Conservation (phyloP, 225 moss, liverwort and hornwort species). For the Pleurozium schreberi region DNA sequence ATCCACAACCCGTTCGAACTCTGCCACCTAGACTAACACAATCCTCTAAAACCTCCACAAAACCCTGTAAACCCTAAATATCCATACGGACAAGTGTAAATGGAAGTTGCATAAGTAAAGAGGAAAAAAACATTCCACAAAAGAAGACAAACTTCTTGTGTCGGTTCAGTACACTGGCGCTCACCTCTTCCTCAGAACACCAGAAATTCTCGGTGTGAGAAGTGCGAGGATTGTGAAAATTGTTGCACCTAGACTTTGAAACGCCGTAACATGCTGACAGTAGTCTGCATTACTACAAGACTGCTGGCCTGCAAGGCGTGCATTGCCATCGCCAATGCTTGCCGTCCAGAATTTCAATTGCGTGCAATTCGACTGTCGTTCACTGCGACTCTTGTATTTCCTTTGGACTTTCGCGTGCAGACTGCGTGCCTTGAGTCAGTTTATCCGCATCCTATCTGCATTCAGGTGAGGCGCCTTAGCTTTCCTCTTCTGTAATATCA, state of each 20-base stretch:
- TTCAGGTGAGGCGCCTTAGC: neutral
- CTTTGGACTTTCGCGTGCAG: neutral
- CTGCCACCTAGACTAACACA: neutral
- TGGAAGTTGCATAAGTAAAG: neutral
- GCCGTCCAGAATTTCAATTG: neutral
- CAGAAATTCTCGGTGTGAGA: neutral
- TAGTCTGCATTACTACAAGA: neutral
- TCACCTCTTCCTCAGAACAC: neutral
- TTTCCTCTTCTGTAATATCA: neutral
- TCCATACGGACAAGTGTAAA: neutral
- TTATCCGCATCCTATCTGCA: neutral
- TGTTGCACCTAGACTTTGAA: neutral
- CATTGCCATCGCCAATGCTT: neutral
- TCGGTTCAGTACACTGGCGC: neutral
- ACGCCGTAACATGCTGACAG: neutral
- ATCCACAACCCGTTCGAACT: neutral
- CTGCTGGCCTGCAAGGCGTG: too few relatives aligned
- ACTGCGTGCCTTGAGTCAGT: neutral
- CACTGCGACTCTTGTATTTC: neutral
- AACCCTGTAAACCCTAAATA: neutral
- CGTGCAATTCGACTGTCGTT: neutral
- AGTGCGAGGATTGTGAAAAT: neutral
- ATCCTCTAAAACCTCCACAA: neutral
- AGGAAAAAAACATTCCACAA: neutral
- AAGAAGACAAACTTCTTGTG: neutral